Conservation (phyloP, 495 filamentous ascomycete genomes). For the Oidiodendron maius region DNA sequence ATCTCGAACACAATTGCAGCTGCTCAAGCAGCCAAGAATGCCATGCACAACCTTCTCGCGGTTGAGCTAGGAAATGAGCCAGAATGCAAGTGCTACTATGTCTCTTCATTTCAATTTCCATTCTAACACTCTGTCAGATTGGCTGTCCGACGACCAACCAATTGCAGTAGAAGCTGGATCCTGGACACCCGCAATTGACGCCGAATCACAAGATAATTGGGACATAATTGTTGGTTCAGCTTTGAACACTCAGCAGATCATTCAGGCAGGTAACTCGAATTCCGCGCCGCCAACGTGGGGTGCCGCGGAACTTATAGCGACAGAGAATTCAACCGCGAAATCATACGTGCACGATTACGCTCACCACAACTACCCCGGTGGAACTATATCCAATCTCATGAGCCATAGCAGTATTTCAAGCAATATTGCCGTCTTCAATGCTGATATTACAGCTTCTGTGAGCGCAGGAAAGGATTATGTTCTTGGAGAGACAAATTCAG, state of each 20-base stretch:
- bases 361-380: slow-evolving; percentile 57
- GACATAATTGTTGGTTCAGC: slow-evolving; percentile 44
- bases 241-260: slow-evolving; percentile 35
- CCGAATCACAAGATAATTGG: slow-evolving; percentile 50
- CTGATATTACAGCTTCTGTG: slow-evolving; percentile 42
- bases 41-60: slow-evolving; percentile 45
- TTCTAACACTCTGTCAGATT: slow-evolving; percentile 28
- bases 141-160: slow-evolving; percentile 37
- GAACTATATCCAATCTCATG: slow-evolving; percentile 43
- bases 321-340: slow-evolving; percentile 39
- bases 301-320: slow-evolving; percentile 41
- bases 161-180: slow-evolving; percentile 38
- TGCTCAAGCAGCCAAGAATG: slow-evolving; percentile 36
- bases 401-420: slow-evolving; percentile 41
- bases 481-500: slow-evolving; percentile 55
- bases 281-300: slow-evolving; percentile 44
- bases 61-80: slow-evolving; percentile 60
- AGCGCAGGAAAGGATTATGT: slow-evolving; percentile 44
- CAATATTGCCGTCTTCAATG: slow-evolving; percentile 41
- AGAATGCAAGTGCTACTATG: slow-evolving; percentile 40
- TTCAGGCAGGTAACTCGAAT: slow-evolving; percentile 56
- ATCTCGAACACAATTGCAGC: slow-evolving; percentile 51
- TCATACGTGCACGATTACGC: slow-evolving; percentile 48
- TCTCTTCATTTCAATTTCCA: slow-evolving; percentile 7
- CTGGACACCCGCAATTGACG: slow-evolving; percentile 49